These are phyloP conservation scores for Arthrobotrys conoides DNA, from an alignment of 2,329 filamentous ascomycete species.

Conservation along the genomic window DNA sequence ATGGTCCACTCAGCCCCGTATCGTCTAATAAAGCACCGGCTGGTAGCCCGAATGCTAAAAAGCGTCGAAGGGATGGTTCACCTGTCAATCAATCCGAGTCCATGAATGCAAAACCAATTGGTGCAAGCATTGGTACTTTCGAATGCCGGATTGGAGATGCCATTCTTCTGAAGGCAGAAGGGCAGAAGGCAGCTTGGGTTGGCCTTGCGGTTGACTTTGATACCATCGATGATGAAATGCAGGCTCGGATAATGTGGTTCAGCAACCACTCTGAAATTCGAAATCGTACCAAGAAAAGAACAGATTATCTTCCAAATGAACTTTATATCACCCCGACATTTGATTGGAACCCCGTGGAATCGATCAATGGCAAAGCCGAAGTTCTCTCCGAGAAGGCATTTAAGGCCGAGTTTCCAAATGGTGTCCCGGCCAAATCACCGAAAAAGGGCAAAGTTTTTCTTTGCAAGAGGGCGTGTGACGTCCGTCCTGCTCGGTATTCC, in stretches of 20 bases:
- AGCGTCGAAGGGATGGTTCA: constrained; percentile 53
- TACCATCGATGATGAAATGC: constrained; percentile 81
- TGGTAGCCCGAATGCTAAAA: constrained; percentile 50
- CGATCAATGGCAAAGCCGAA: constrained; percentile 89
- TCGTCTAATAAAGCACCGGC: constrained; percentile 45
- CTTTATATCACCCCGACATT: constrained; percentile 90
- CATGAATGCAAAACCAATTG: constrained; percentile 75
- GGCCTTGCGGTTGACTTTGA: constrained; percentile 89
- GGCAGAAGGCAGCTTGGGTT: constrained; percentile 85
- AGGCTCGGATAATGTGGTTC: constrained; percentile 95
- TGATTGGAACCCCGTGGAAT: constrained; percentile 86
- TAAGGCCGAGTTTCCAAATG: constrained; percentile 78
- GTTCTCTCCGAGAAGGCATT: constrained; percentile 82
- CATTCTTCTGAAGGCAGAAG: constrained; percentile 89
- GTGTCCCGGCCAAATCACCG: constrained; percentile 79
- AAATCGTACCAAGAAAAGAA: constrained; percentile 84
- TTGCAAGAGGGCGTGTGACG: constrained; percentile 90
- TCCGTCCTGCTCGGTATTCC: constrained; percentile 89
- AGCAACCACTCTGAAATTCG: constrained; percentile 90
- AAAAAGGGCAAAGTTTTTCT: constrained; percentile 89
- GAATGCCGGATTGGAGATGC: constrained; percentile 85
- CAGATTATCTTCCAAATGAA: constrained; percentile 86
- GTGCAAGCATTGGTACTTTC: constrained; percentile 85
- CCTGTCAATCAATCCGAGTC: constrained; percentile 63
- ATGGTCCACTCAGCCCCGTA: constrained; percentile 32